phyloP scores from a whole-genome alignment of 208 protist species.

The Leishmania braziliensis region DNA sequence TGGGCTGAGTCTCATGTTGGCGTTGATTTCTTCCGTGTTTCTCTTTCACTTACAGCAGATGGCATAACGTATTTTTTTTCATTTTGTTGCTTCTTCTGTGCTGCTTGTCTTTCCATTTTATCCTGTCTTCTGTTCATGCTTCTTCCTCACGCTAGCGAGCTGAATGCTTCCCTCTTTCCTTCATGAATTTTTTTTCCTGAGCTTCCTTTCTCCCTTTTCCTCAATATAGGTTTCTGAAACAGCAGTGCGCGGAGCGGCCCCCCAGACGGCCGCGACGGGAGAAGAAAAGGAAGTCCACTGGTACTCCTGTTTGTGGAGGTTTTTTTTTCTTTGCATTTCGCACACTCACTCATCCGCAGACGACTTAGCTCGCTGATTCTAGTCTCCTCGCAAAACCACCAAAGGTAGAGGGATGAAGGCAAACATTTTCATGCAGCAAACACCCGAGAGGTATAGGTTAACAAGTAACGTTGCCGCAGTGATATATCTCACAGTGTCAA shows the following conservation, averaged over 20 bases:
- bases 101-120: conserved; percentile 12
- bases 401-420: background rate
- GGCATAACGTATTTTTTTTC: conserved; percentile 7
- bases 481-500: background rate
- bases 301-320: background rate
- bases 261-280: background rate
- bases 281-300: background rate
- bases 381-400: background rate
- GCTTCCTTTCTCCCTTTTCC: background rate
- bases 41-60: background rate
- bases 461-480: background rate
- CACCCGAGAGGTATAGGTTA: background rate
- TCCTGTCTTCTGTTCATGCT: background rate
- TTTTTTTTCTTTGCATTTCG: background rate
- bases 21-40: background rate
- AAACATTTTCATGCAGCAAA: background rate
- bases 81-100: background rate
- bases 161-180: background rate
- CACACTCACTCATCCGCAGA: background rate
- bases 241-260: background rate
- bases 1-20: background rate
- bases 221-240: background rate
- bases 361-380: conserved; percentile 1
- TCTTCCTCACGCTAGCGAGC: conserved; percentile 4
- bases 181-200: background rate